Evolutionary conservation across 192 early-diverging fungal genomes (phyloP).

Genomic region (Backusella mclennaniae): DNA sequence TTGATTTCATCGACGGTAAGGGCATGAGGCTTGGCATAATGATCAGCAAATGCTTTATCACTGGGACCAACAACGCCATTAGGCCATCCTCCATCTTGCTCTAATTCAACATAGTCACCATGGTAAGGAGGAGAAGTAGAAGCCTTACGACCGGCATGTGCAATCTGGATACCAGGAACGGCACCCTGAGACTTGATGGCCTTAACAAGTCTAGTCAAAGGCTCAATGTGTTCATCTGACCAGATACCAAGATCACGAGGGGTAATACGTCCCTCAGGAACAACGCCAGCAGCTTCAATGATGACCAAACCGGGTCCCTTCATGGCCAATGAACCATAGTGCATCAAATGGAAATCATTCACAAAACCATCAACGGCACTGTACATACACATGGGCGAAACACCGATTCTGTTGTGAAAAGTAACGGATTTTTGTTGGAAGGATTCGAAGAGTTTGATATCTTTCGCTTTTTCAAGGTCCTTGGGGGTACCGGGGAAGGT

Average conservation of each 20-base stretch:
- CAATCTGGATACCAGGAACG: slow-evolving; percentile 72
- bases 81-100: slow-evolving; percentile 65
- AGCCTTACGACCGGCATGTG: slow-evolving; percentile 79
- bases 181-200: slow-evolving; percentile 61
- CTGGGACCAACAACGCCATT: slow-evolving; percentile 68
- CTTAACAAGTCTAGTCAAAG: slow-evolving; percentile 56
- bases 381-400: slow-evolving; percentile 87
- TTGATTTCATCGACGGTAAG: slow-evolving; percentile 54
- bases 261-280: slow-evolving; percentile 69
- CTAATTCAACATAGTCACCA: slow-evolving; percentile 15
- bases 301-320: slow-evolving; percentile 78
- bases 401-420: slow-evolving; percentile 72
- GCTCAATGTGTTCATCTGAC: slow-evolving; percentile 73
- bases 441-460: slow-evolving; percentile 66
- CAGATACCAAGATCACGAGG: slow-evolving; percentile 81
- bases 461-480: background rate
- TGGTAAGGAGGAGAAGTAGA: slow-evolving; percentile 15
- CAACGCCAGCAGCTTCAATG: slow-evolving; percentile 74
- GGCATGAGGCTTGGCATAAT: slow-evolving; percentile 18
- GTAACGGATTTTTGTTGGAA: slow-evolving; percentile 62
- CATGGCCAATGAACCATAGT: slow-evolving; percentile 68
- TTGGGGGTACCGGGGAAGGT: background rate
- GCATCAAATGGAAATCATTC: slow-evolving; percentile 66
- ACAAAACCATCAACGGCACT: slow-evolving; percentile 62
- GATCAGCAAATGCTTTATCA: slow-evolving; percentile 44